Conservation (phyloP, 176 grass and related monocot species). For the Eremochloa ophiuroides region DNA sequence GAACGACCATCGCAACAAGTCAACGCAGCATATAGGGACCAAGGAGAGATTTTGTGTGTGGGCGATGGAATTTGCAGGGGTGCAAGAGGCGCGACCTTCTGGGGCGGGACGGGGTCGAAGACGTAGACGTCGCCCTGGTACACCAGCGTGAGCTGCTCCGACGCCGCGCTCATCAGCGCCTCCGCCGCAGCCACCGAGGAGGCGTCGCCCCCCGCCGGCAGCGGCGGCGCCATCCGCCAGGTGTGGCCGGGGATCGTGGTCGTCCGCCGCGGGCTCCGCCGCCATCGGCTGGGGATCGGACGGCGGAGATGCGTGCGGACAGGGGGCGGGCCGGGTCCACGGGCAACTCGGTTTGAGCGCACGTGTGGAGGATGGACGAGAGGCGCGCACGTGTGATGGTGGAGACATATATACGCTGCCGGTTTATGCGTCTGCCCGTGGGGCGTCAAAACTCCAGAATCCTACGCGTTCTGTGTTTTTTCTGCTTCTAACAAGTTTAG, state of each 20-base stretch:
- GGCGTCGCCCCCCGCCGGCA: constrained; percentile 15
- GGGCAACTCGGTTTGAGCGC: constrained; percentile 25
- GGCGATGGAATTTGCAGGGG: neutral
- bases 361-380: constrained; percentile 35
- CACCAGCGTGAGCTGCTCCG: constrained; percentile 71
- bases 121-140: constrained; percentile 81
- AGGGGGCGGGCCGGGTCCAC: neutral
- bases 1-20: neutral
- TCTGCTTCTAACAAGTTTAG: too few relatives aligned
- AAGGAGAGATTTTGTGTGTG: neutral
- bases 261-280: constrained; percentile 31
- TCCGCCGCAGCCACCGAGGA: constrained; percentile 25
- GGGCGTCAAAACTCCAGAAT: too few relatives aligned
- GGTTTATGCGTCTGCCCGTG: too few relatives aligned
- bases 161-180: constrained; percentile 40
- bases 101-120: constrained; percentile 75
- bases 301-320: constrained; percentile 31
- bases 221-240: constrained; percentile 1
- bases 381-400: constrained; percentile 31
- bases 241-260: constrained; percentile 22
- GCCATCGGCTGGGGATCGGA: constrained; percentile 45
- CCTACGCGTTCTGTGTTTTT: too few relatives aligned
- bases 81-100: constrained; percentile 54
- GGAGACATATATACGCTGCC: too few relatives aligned
- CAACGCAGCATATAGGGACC: constrained; percentile 8